These are phyloP conservation scores for Beauveria bassiana DNA, from an alignment of 2,329 filamentous ascomycete genomes.

Conservation along the genomic window DNA sequence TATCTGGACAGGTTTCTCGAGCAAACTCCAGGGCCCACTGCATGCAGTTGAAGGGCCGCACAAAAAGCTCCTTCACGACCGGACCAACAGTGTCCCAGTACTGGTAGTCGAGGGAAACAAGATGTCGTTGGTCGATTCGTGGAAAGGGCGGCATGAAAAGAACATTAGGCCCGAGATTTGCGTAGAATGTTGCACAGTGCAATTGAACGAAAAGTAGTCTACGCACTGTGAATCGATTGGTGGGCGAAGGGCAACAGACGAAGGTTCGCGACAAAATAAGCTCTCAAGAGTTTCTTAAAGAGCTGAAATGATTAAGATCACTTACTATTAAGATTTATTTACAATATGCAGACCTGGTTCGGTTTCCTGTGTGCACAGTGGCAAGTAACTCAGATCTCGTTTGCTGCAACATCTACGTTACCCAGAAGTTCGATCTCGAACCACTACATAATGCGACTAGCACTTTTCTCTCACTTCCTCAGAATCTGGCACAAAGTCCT, in stretches of 20 bases:
- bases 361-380: background rate
- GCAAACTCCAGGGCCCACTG: constrained; percentile 31
- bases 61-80: constrained; percentile 23
- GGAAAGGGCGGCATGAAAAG: background rate
- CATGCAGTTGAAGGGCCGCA: constrained; percentile 23
- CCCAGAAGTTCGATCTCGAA: background rate
- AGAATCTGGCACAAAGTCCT: background rate
- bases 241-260: background rate
- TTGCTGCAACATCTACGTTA: background rate
- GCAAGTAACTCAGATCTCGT: background rate
- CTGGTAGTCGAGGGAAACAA: background rate
- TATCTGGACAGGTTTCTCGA: constrained; percentile 21
- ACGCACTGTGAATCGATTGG: background rate
- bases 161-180: background rate
- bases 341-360: no score
- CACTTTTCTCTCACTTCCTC: no score
- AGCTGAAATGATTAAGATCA: no score
- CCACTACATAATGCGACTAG: background rate
- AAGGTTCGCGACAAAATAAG: no score
- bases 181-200: background rate
- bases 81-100: constrained; percentile 22
- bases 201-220: accelerated
- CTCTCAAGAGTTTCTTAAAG: no score
- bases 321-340: no score
- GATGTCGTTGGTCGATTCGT: background rate